phyloP scores from a whole-genome alignment of 169 alveolate genomes.

The Eimeria sp. region DNA sequence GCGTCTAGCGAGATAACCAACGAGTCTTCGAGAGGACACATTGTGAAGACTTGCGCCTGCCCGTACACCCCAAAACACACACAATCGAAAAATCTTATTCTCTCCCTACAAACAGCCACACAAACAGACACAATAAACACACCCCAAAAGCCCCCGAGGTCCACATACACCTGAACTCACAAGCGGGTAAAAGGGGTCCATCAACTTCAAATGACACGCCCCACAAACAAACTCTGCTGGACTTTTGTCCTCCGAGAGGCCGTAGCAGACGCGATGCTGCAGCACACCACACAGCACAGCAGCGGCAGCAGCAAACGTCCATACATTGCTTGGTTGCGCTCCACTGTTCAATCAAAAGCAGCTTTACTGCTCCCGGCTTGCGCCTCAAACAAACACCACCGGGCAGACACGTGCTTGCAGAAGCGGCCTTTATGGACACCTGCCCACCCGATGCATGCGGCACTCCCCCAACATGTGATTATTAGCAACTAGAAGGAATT shows the following conservation, averaged over 20 bases:
- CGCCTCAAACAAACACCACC: background rate
- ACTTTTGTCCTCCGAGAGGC: conserved; percentile 13
- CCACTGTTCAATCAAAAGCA: background rate
- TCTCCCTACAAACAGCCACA: background rate
- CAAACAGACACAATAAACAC: background rate
- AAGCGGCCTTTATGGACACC: background rate
- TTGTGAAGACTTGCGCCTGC: background rate
- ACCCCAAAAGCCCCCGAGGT: background rate
- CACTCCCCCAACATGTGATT: background rate
- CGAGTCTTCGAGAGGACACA: conserved; percentile 13
- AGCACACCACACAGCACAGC: background rate
- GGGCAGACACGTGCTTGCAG: background rate
- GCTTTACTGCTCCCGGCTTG: background rate
- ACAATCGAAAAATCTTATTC: background rate
- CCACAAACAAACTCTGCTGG: conserved; percentile 19
- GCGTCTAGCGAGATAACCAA: background rate
- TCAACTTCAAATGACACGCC: conserved; percentile 36
- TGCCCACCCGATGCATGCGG: background rate
- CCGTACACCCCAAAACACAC: background rate
- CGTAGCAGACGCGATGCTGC: conserved; percentile 63
- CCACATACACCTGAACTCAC: background rate
- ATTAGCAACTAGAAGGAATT: background rate
- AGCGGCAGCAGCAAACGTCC: background rate
- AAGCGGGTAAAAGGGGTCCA: conserved; percentile 25
- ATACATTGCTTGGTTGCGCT: background rate